Conservation (phyloP, 257 asterid genomes). For the Nemophila menziesii region DNA sequence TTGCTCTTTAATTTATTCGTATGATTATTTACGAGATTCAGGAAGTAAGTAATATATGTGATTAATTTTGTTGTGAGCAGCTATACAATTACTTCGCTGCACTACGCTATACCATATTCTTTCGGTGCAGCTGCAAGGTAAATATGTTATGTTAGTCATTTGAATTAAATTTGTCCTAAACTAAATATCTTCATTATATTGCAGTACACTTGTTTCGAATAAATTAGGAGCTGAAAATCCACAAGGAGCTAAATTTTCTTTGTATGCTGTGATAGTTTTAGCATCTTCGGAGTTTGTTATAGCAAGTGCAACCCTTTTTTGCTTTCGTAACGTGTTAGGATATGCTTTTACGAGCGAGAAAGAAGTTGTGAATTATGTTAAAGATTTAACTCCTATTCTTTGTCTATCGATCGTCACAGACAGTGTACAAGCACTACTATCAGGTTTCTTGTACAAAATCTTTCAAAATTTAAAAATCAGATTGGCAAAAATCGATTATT, state of each 20-base stretch:
- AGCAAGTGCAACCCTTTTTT: conserved; percentile 27
- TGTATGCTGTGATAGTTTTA: conserved; percentile 34
- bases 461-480: too few species aligned
- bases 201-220: conserved; percentile 56
- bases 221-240: conserved; percentile 73
- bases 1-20: too few species aligned
- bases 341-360: conserved; percentile 43
- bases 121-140: conserved; percentile 77
- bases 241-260: background rate
- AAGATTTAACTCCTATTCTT: conserved; percentile 49
- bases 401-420: conserved; percentile 44
- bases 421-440: conserved; percentile 46
- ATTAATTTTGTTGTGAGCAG: too few species aligned
- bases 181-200: background rate
- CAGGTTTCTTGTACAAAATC: too few species aligned
- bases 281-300: conserved; percentile 33
- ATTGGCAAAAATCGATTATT: too few species aligned
- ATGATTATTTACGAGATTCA: too few species aligned
- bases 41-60: too few species aligned
- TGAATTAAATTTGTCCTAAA: background rate
- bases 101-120: conserved; percentile 52
- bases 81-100: conserved; percentile 44
- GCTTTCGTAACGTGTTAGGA: conserved; percentile 38
- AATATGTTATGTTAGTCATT: conserved; percentile 4
- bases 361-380: conserved; percentile 42